A percentile compares a stretch with the other conserved stretches of the same genome.
Evolutionary conservation across 2,329 filamentous ascomycete species (phyloP).

Genomic region (Cladophialophora psammophila): DNA sequence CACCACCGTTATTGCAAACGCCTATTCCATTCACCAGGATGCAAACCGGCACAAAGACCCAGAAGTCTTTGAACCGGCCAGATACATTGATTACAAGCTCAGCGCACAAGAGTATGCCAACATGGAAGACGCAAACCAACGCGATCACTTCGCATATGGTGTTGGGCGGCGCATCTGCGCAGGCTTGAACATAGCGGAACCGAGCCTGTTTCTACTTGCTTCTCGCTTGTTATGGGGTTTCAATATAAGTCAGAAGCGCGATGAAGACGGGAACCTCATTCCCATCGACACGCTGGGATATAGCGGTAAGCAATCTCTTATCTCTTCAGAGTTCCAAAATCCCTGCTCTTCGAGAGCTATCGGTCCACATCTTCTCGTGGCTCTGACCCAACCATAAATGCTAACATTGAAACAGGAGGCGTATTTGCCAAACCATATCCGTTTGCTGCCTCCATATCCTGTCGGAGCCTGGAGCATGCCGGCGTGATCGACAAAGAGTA

Average conservation of each 20-base stretch:
- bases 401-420: not conserved
- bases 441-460: not conserved
- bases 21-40: constrained; percentile 46
- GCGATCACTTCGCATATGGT: constrained; percentile 35
- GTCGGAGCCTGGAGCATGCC: no score
- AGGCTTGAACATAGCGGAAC: constrained; percentile 61
- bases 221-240: constrained; percentile 46
- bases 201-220: constrained; percentile 55
- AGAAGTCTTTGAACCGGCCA: not conserved
- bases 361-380: not conserved
- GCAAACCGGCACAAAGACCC: constrained; percentile 38
- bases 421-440: not conserved
- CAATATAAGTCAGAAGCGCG: constrained; percentile 7
- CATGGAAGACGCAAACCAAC: constrained; percentile 9
- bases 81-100: constrained; percentile 2
- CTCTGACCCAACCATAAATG: no score
- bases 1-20: constrained; percentile 30
- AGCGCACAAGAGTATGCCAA: constrained; percentile 42
- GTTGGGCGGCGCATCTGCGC: constrained; percentile 54
- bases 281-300: no score
- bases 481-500: no score
- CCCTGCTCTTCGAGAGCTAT: no score
- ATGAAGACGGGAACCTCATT: no score
- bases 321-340: no score
- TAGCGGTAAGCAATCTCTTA: not conserved